Evolutionary conservation across 192 early-diverging fungal species (phyloP), one percentile per base, ranked within the genome.

Genomic region (Mortierella antarctica): DNA sequence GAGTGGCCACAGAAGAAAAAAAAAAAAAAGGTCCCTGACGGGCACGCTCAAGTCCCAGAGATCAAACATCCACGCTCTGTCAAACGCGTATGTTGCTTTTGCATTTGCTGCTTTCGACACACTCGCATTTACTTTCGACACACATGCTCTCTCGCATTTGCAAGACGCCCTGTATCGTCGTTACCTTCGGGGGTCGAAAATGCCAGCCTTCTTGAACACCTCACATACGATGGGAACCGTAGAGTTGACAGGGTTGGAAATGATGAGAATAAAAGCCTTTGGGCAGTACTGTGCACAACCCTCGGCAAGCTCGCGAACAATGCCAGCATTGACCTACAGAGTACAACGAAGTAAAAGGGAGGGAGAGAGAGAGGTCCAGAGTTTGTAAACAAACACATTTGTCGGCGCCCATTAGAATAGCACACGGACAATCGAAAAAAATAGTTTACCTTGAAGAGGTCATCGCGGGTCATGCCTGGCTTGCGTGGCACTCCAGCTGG

Each of bases 231-330:
- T 98, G 47, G 96, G 95, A 21, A 98, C 95, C 64, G 96, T 98
- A n/a, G 95, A 96, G 91, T 98, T 98, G 76, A 98, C 96, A n/a
- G 96, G 96, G 90, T 98, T 98, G 68, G 96, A 91, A 80, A 98
- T 98, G 82, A 98, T 86, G 20, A 94, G 87, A 65, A 96, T 71
- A 87, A 92, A 88, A 59, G 96, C 96, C 83, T 93, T 90, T 71
- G 96, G 96, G 72, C 91, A 88, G 59, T 86, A 87, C 82, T 89
- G 85, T 40, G 95, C 96, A 56, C 90, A 88, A 39, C 89, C 95
- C 65, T 88, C 88, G 58, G 96, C 96, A 54, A 97, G 91, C 62
- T 84, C 91, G 67, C 90, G 89, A 71, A 97, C 95, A 83, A 99
- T 99, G 52, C 94, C 91, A 62, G 97, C 97, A 86, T 99, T 99